A percentile compares a stretch with the other conserved stretches of the same genome.
These are phyloP conservation scores for Cudoniella acicularis DNA, from an alignment of 495 filamentous ascomycete genomes.

Conservation along the genomic window DNA sequence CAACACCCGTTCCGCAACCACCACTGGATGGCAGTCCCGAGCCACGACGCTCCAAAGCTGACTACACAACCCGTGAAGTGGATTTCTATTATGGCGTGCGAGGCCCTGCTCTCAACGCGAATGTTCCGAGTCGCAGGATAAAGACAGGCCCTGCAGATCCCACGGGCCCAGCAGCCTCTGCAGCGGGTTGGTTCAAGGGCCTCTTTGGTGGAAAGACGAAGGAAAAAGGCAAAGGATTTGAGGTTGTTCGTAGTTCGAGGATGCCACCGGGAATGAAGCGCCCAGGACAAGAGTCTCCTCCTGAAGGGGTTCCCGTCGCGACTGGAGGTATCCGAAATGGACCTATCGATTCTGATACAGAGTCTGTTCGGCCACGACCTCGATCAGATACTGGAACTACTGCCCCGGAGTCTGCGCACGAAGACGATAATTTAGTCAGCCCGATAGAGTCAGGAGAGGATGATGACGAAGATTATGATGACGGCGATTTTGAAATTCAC, in stretches of 20 bases:
- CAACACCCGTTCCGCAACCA: slow-evolving; percentile 46
- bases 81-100: slow-evolving; percentile 94
- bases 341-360: slow-evolving; percentile 56
- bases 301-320: slow-evolving; percentile 54
- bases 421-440: slow-evolving; percentile 39
- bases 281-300: slow-evolving; percentile 45
- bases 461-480: slow-evolving; percentile 24
- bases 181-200: slow-evolving; percentile 81
- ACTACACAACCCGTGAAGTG: slow-evolving; percentile 88
- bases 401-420: slow-evolving; percentile 29
- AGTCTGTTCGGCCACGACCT: slow-evolving; percentile 31
- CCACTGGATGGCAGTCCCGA: slow-evolving; percentile 21
- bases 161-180: slow-evolving; percentile 81
- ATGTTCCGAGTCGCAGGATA: slow-evolving; percentile 72
- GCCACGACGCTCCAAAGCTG: slow-evolving; percentile 51
- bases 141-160: slow-evolving; percentile 95
- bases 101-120: slow-evolving; percentile 80
- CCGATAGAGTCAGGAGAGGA: slow-evolving; percentile 31
- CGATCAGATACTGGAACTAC: slow-evolving; percentile 4
- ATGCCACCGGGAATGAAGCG: slow-evolving; percentile 63
- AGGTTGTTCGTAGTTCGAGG: slow-evolving; percentile 85
- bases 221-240: slow-evolving; percentile 90
- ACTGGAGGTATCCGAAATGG: slow-evolving; percentile 46
- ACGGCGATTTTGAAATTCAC: slow-evolving; percentile 36
- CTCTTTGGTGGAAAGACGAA: slow-evolving; percentile 80